A percentile compares a stretch with the other conserved stretches of the same genome.
These are phyloP conservation scores for Boletus hoseneyae DNA, from an alignment of 1,284 basidiomycete species.

Conservation along the genomic window DNA sequence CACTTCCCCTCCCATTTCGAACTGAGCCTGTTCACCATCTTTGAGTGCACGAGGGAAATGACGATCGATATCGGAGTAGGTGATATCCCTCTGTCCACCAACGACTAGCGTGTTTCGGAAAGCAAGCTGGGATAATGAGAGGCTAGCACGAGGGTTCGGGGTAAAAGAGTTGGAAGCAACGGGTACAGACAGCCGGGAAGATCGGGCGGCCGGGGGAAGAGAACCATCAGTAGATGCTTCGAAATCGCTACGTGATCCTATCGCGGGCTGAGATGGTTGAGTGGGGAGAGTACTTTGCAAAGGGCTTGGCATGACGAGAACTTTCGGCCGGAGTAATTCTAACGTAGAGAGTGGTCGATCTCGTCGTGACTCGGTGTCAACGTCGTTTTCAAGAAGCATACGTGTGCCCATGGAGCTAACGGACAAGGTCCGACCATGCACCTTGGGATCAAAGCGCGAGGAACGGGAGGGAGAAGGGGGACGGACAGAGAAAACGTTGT, in stretches of 20 bases:
- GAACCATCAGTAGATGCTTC: slow-evolving; percentile 59
- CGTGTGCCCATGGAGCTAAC: slow-evolving; percentile 64
- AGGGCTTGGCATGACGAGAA: slow-evolving; percentile 83
- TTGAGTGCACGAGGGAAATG: slow-evolving; percentile 60
- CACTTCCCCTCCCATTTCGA: slow-evolving; percentile 42
- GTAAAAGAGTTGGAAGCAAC: slow-evolving; percentile 67
- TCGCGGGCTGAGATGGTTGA: slow-evolving; percentile 29
- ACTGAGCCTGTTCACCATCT: slow-evolving; percentile 67
- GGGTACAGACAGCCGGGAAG: slow-evolving; percentile 46
- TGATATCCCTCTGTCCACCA: slow-evolving; percentile 59
- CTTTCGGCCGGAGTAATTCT: slow-evolving; percentile 75
- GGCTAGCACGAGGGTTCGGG: slow-evolving; percentile 68
- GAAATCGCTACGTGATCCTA: slow-evolving; percentile 54
- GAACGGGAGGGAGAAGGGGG: slow-evolving; percentile 56
- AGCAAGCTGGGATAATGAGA: slow-evolving; percentile 73
- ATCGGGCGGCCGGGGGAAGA: slow-evolving; percentile 62
- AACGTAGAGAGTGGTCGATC: slow-evolving; percentile 64
- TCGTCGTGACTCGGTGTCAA: slow-evolving; percentile 39
- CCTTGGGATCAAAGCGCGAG: slow-evolving; percentile 73
- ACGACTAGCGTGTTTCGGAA: slow-evolving; percentile 73
- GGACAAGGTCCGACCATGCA: slow-evolving; percentile 60
- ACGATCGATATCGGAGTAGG: slow-evolving; percentile 57
- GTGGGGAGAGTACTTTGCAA: slow-evolving; percentile 51
- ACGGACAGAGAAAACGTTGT: slow-evolving; percentile 59
- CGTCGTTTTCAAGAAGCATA: slow-evolving; percentile 57